phyloP scores from a whole-genome alignment of 768 basidiomycete species.

The Naganishia antarctica region DNA sequence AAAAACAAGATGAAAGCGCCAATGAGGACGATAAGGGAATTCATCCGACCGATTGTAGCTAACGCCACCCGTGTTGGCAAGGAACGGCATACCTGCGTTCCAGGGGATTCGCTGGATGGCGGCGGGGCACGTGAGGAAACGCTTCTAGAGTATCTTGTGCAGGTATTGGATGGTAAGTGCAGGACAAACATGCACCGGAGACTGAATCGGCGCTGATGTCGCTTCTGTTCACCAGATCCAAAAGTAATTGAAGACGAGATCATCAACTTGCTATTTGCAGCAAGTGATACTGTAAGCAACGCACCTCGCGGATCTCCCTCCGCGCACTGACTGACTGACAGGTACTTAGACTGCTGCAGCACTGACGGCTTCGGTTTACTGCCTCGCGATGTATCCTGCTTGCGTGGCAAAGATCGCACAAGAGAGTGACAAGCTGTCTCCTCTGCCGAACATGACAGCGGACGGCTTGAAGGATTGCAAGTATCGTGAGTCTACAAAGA shows the following conservation, averaged over 20 bases:
- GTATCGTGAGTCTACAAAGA: slow-evolving; percentile 56
- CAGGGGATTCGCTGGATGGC: slow-evolving; percentile 12
- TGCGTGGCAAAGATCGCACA: slow-evolving; percentile 56
- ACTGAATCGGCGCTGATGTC: too few species aligned
- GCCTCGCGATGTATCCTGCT: slow-evolving; percentile 63
- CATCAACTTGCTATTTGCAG: slow-evolving; percentile 69
- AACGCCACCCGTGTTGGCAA: slow-evolving; percentile 23
- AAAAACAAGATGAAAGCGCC: slow-evolving; percentile 35
- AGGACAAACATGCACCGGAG: background rate
- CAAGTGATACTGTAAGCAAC: slow-evolving; percentile 67
- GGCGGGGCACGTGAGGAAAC: slow-evolving; percentile 29
- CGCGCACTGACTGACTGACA: background rate
- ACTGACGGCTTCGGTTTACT: slow-evolving; percentile 66
- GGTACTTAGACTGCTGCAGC: slow-evolving; percentile 60
- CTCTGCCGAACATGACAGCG: slow-evolving; percentile 51
- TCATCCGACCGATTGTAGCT: slow-evolving; percentile 37
- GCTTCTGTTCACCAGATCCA: slow-evolving; percentile 53
- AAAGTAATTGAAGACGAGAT: slow-evolving; percentile 69
- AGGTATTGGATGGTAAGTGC: slow-evolving; percentile 38
- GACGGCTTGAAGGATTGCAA: slow-evolving; percentile 60
- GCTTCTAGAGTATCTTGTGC: slow-evolving; percentile 39
- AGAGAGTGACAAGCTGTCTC: slow-evolving; percentile 62
- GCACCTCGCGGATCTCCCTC: background rate
- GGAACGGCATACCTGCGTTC: background rate
- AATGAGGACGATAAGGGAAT: slow-evolving; percentile 36